A percentile compares a stretch with the other conserved stretches of the same genome.
Conservation (phyloP, 2,329 filamentous ascomycete species). For the Xylaria sp. region DNA sequence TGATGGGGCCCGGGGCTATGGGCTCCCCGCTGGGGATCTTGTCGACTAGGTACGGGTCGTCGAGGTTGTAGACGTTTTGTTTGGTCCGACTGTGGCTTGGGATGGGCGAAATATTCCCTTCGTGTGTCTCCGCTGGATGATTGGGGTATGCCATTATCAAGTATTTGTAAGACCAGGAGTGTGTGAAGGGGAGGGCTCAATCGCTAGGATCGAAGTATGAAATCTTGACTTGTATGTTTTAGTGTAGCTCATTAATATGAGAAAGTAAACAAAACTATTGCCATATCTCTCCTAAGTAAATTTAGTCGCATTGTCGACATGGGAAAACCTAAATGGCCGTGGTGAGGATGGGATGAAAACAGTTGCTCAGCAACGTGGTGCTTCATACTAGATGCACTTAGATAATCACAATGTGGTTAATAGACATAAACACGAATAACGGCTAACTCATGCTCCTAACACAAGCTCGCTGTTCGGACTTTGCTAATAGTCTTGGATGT, state of each 20-base stretch:
- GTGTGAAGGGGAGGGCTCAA: neutral
- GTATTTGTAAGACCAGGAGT: neutral
- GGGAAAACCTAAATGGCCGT: neutral
- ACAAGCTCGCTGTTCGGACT: neutral
- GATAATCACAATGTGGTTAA: neutral
- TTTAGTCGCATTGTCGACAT: neutral
- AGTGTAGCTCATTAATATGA: neutral
- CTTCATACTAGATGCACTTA: neutral
- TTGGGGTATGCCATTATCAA: slow-evolving; percentile 6
- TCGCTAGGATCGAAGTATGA: neutral
- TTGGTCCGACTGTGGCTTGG: neutral
- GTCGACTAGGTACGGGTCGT: slow-evolving; percentile 24
- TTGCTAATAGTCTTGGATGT: neutral
- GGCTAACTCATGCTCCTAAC: neutral
- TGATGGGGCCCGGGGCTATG: slow-evolving; percentile 1
- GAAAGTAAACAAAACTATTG: neutral
- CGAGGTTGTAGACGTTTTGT: slow-evolving; percentile 22
- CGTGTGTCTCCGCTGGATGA: neutral
- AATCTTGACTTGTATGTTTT: neutral
- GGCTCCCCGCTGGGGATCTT: neutral
- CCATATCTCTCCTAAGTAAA: neutral
- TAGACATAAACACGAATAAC: slow-evolving; percentile 11
- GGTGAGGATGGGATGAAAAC: neutral
- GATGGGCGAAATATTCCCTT: neutral
- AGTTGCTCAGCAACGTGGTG: neutral